phyloP scores from a whole-genome alignment of 352 stramenopile species.

The Globisporangium rhizosaccharum region DNA sequence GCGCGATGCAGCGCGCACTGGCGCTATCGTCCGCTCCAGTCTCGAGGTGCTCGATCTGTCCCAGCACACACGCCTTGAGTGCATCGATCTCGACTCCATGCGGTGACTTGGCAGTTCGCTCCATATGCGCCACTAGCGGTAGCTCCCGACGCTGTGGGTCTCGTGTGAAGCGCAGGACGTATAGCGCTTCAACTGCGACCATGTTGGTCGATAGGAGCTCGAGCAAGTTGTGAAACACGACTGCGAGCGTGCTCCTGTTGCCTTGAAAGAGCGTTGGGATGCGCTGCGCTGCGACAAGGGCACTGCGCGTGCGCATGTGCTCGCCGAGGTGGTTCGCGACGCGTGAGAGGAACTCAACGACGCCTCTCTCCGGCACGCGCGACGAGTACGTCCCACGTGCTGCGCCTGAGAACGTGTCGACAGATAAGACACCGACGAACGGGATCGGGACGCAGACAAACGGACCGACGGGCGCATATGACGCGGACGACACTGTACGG shows the following conservation, averaged over 20 bases:
- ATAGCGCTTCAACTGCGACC: conserved; percentile 29
- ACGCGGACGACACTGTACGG: neutral
- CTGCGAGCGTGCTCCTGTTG: conserved; percentile 41
- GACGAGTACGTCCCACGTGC: conserved; percentile 39
- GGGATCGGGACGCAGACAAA: conserved; percentile 73
- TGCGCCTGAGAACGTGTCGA: conserved; percentile 63
- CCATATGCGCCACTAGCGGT: neutral
- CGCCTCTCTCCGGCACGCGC: conserved; percentile 45
- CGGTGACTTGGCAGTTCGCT: neutral
- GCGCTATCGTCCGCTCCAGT: neutral
- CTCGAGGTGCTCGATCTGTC: conserved; percentile 4
- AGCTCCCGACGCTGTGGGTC: neutral
- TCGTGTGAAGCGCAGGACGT: conserved; percentile 21
- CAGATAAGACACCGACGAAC: conserved; percentile 54
- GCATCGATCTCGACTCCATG: neutral
- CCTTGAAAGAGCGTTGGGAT: conserved; percentile 46
- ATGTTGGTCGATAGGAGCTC: conserved; percentile 34
- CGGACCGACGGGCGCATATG: conserved; percentile 13
- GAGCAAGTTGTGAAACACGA: conserved; percentile 34
- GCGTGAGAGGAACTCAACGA: conserved; percentile 42
- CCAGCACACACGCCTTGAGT: neutral
- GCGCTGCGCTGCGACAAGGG: conserved; percentile 13
- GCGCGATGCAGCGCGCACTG: conserved; percentile 6
- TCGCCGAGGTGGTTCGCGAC: conserved; percentile 46
- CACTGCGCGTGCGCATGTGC: conserved; percentile 27